Conservation (phyloP, 345 rosid species). For the Hypericum androsaemum region DNA sequence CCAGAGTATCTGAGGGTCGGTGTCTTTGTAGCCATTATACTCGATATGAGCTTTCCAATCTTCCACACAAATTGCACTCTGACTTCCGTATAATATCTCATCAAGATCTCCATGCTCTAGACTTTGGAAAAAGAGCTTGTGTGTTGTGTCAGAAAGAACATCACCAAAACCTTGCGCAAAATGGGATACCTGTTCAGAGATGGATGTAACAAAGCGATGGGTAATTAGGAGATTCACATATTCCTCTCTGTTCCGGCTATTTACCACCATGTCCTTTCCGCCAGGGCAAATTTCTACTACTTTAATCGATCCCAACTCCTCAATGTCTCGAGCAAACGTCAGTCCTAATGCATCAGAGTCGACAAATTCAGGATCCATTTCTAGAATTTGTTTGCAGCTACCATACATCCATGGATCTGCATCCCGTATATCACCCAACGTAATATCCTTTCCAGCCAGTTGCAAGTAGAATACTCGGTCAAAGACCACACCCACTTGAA, state of each 20-base stretch:
- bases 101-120: conserved; percentile 68
- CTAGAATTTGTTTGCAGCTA: conserved; percentile 79
- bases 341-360: conserved; percentile 78
- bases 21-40: conserved; percentile 64
- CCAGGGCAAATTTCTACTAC: conserved; percentile 49
- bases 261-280: conserved; percentile 56
- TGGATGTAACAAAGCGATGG: conserved; percentile 54
- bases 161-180: conserved; percentile 64
- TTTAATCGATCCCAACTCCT: conserved; percentile 64
- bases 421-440: conserved; percentile 71
- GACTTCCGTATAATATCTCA: conserved; percentile 83
- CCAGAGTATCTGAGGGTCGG: conserved; percentile 71
- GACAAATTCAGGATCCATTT: conserved; percentile 72
- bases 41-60: conserved; percentile 86
- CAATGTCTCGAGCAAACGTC: conserved; percentile 72
- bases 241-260: conserved; percentile 60
- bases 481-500: conserved; percentile 78
- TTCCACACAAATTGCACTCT: conserved; percentile 44
- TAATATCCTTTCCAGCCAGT: conserved; percentile 48
- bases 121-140: conserved; percentile 41
- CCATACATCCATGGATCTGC: conserved; percentile 72
- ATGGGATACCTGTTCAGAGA: conserved; percentile 50
- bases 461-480: conserved; percentile 81
- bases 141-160: conserved; percentile 34
- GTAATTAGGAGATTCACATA: conserved; percentile 61